These are phyloP conservation scores for Candida incommunis DNA, from an alignment of 805 yeast genomes.

Conservation along the genomic window DNA sequence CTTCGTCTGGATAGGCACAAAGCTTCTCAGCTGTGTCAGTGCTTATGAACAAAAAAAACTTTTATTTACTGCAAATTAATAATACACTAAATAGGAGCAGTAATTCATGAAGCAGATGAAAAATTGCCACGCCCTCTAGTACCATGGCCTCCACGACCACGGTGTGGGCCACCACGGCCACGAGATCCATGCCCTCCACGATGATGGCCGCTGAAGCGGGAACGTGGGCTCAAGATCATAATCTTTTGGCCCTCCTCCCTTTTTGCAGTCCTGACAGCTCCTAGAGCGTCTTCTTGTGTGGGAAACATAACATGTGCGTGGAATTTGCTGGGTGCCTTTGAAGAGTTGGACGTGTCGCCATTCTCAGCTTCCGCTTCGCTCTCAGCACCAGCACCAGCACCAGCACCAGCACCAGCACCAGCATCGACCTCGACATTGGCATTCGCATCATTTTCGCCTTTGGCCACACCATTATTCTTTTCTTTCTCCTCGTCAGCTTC, in stretches of 20 bases:
- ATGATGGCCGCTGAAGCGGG: background rate
- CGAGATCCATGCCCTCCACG: background rate
- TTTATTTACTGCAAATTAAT: no score
- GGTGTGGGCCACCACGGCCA: background rate
- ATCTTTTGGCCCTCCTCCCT: background rate
- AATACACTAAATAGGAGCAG: no score
- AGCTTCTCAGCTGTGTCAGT: no score
- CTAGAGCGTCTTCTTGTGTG: background rate
- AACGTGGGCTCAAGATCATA: background rate
- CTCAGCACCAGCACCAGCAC: no score
- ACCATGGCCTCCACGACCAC: background rate
- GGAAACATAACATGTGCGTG: background rate
- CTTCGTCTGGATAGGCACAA: no score
- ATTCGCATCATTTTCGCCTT: no score
- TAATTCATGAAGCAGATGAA: no score
- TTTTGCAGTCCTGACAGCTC: background rate
- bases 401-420: no score
- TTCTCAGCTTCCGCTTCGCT: background rate
- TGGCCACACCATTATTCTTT: no score
- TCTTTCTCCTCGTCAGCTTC: conserved; percentile 1
- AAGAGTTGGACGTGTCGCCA: background rate
- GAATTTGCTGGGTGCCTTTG: background rate
- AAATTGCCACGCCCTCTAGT: no score
- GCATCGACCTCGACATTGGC: background rate
- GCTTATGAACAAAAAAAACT: no score